These are phyloP conservation scores for Phytophthora multivora DNA, from an alignment of 352 stramenopile species.

Conservation along the genomic window DNA sequence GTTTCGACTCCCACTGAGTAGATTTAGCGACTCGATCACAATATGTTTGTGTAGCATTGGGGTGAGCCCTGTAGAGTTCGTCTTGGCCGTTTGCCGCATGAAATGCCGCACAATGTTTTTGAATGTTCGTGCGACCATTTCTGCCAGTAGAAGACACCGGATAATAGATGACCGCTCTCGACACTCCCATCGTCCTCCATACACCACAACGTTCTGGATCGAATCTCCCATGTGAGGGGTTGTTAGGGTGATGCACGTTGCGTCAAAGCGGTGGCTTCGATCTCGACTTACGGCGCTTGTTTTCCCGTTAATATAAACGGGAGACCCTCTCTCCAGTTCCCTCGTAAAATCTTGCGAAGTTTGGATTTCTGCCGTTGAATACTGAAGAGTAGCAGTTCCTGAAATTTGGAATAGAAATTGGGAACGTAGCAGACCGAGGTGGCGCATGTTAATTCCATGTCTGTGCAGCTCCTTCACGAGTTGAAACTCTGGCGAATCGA, in stretches of 20 bases:
- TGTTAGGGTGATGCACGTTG: conserved; percentile 65
- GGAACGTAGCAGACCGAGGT: conserved; percentile 82
- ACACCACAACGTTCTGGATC: conserved; percentile 75
- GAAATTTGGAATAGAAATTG: conserved; percentile 81
- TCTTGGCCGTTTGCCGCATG: conserved; percentile 50
- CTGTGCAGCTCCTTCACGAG: conserved; percentile 86
- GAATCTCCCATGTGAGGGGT: conserved; percentile 63
- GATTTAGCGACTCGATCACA: conserved; percentile 63
- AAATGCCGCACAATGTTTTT: conserved; percentile 88
- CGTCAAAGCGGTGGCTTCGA: conserved; percentile 52
- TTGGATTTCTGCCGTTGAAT: conserved; percentile 76
- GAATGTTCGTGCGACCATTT: conserved; percentile 89
- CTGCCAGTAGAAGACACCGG: conserved; percentile 68
- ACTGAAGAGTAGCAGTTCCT: conserved; percentile 81
- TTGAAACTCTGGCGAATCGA: conserved; percentile 49
- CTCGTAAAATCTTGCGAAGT: conserved; percentile 84
- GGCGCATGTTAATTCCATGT: conserved; percentile 90
- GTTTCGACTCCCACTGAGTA: conserved; percentile 60
- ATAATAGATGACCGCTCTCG: conserved; percentile 56
- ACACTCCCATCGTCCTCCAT: conserved; percentile 67
- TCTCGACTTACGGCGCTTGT: conserved; percentile 59
- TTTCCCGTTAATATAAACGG: conserved; percentile 62
- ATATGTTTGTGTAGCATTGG: conserved; percentile 53
- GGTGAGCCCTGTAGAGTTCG: conserved; percentile 46
- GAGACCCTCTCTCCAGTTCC: conserved; percentile 76